These are phyloP conservation scores for Plantago major DNA, from an alignment of 257 asterid genomes.

Conservation along the genomic window DNA sequence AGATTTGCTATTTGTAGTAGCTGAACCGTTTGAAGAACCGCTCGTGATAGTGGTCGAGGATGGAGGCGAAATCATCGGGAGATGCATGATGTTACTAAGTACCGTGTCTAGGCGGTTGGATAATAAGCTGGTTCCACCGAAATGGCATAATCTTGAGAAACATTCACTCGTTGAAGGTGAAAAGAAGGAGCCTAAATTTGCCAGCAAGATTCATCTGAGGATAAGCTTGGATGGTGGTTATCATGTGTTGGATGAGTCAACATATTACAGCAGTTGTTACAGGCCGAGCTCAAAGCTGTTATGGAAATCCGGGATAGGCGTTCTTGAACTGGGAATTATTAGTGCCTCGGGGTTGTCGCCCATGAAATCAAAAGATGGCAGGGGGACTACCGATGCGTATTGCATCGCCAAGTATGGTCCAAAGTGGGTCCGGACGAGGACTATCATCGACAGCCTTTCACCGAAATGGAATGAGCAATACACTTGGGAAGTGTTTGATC, in stretches of 20 bases:
- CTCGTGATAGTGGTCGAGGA: constrained; percentile 58
- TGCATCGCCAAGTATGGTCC: constrained; percentile 80
- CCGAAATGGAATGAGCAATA: constrained; percentile 88
- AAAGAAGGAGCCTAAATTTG: constrained; percentile 53
- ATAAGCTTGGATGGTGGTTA: constrained; percentile 79
- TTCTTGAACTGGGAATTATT: constrained; percentile 69
- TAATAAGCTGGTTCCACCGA: constrained; percentile 54
- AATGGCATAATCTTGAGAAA: constrained; percentile 80
- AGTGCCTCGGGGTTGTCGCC: constrained; percentile 57
- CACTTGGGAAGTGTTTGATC: constrained; percentile 87
- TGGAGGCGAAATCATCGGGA: constrained; percentile 47
- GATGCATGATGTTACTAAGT: constrained; percentile 32
- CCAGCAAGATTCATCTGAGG: constrained; percentile 80
- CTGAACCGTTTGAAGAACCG: constrained; percentile 78
- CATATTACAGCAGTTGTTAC: constrained; percentile 63
- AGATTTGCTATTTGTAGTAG: constrained; percentile 67
- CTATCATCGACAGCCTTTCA: constrained; percentile 55
- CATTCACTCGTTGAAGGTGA: constrained; percentile 44
- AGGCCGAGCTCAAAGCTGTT: constrained; percentile 60
- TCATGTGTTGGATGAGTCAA: constrained; percentile 79
- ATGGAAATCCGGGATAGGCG: constrained; percentile 71
- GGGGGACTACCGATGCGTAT: constrained; percentile 65
- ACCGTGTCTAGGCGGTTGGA: constrained; percentile 47
- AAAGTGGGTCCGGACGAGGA: constrained; percentile 79
- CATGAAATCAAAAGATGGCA: constrained; percentile 58